A percentile compares a stretch with the other conserved stretches of the same genome.
These are phyloP conservation scores for Fusarium sp. DNA, from an alignment of 2,329 filamentous ascomycete species.

Conservation along the genomic window DNA sequence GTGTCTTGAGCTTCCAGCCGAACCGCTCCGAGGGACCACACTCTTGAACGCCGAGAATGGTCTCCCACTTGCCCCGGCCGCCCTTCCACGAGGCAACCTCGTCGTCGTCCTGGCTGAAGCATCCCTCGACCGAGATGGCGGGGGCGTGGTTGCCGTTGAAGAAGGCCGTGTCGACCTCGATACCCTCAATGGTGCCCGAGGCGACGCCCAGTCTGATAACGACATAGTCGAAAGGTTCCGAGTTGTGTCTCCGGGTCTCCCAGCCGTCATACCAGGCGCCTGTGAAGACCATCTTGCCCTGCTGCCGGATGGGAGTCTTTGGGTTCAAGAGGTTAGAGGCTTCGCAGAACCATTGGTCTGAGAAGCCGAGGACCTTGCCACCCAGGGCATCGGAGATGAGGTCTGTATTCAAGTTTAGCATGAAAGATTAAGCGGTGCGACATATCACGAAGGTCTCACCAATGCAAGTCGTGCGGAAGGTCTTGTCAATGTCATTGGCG, in stretches of 20 bases:
- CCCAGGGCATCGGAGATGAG: conserved; percentile 67
- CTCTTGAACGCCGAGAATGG: conserved; percentile 72
- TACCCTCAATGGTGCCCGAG: conserved; percentile 73
- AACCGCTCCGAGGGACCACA: conserved; percentile 78
- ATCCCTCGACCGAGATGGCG: conserved; percentile 78
- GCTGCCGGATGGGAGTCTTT: conserved; percentile 67
- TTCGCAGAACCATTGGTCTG: conserved; percentile 73
- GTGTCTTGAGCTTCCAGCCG: conserved; percentile 70
- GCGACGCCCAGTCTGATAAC: conserved; percentile 71
- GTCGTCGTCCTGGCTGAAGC: conserved; percentile 69
- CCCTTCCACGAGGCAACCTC: conserved; percentile 70
- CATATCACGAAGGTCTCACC: conserved; percentile 53
- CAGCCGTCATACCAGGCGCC: conserved; percentile 76
- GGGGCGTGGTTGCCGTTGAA: conserved; percentile 86
- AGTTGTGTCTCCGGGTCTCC: conserved; percentile 73
- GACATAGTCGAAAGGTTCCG: conserved; percentile 70
- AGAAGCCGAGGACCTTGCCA: conserved; percentile 69
- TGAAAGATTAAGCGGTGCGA: background rate
- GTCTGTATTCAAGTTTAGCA: conserved; percentile 52
- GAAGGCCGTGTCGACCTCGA: conserved; percentile 82
- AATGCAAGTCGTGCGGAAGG: conserved; percentile 67
- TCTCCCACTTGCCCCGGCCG: conserved; percentile 70
- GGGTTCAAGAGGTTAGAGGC: conserved; percentile 70
- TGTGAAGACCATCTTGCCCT: conserved; percentile 72
- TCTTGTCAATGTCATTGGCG: conserved; percentile 65